Conservation (phyloP, 148 eudicot genomes). For the Camellia japonica region DNA sequence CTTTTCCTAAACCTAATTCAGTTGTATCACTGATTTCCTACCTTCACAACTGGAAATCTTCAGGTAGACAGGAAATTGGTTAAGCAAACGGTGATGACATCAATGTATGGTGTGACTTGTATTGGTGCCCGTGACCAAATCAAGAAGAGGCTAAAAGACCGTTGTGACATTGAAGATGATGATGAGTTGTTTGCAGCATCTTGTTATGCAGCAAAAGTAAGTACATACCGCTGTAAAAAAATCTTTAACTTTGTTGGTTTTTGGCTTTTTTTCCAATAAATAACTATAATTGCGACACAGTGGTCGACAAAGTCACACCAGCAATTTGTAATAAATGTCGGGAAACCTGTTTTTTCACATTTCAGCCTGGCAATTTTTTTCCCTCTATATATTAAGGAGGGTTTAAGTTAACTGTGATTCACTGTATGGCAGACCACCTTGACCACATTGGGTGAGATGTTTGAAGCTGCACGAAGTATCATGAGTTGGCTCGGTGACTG, state of each 20-base stretch:
- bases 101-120: slow-evolving; percentile 95
- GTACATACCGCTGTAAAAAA: slow-evolving; percentile 15
- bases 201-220: slow-evolving; percentile 93
- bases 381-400: neutral
- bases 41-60: slow-evolving; percentile 2
- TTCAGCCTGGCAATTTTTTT: neutral
- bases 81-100: slow-evolving; percentile 98
- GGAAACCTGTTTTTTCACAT: neutral
- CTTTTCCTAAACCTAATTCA: neutral
- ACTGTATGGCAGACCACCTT: slow-evolving; percentile 64
- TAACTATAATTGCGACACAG: neutral
- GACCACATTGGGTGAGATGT: slow-evolving; percentile 96
- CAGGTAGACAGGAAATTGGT: slow-evolving; percentile 98
- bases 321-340: neutral
- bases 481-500: slow-evolving; percentile 99
- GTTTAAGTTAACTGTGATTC: slow-evolving; percentile 18
- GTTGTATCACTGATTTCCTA: neutral
- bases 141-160: slow-evolving; percentile 86
- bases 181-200: slow-evolving; percentile 66
- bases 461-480: slow-evolving; percentile 93
- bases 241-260: neutral
- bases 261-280: neutral
- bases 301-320: neutral
- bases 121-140: slow-evolving; percentile 99
- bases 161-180: slow-evolving; percentile 70